Conservation (phyloP, 2,329 filamentous ascomycete genomes). For the Mollisiaceae sp. region DNA sequence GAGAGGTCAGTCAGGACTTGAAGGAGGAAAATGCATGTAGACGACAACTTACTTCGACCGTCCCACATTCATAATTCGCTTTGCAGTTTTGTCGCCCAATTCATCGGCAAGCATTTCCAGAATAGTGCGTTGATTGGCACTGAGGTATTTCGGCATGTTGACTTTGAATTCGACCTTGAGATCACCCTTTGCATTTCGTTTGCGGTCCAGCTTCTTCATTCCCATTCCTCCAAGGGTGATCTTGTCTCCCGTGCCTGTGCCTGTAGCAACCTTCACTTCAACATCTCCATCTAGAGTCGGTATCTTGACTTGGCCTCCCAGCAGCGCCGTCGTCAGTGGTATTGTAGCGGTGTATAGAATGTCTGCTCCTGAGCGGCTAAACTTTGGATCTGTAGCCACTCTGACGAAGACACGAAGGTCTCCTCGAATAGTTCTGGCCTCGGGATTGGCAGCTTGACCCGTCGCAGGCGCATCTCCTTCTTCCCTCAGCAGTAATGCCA, state of each 20-base stretch:
- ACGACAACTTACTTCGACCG: conserved; percentile 53
- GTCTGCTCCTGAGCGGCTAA: conserved; percentile 85
- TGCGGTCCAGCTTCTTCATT: conserved; percentile 81
- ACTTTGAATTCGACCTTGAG: conserved; percentile 94
- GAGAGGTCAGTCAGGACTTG: conserved; percentile 11
- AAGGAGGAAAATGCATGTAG: conserved; percentile 14
- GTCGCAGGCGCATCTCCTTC: conserved; percentile 88
- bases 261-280: conserved; percentile 88
- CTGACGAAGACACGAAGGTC: conserved; percentile 92
- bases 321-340: conserved; percentile 87
- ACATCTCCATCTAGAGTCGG: conserved; percentile 91
- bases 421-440: conserved; percentile 71
- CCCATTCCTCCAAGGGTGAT: conserved; percentile 90
- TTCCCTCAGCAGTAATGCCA: conserved; percentile 83
- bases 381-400: conserved; percentile 88
- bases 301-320: conserved; percentile 88
- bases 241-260: conserved; percentile 90
- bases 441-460: conserved; percentile 68
- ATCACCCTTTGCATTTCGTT: conserved; percentile 75
- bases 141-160: conserved; percentile 92
- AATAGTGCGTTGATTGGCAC: conserved; percentile 87
- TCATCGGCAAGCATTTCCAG: conserved; percentile 96
- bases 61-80: conserved; percentile 86
- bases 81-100: conserved; percentile 90
- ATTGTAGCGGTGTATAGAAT: conserved; percentile 91